Percentiles rank a stretch among this genome's conserved stretches.
phyloP scores from a whole-genome alignment of 495 filamentous ascomycete species.

The Penicillium goetzii region DNA sequence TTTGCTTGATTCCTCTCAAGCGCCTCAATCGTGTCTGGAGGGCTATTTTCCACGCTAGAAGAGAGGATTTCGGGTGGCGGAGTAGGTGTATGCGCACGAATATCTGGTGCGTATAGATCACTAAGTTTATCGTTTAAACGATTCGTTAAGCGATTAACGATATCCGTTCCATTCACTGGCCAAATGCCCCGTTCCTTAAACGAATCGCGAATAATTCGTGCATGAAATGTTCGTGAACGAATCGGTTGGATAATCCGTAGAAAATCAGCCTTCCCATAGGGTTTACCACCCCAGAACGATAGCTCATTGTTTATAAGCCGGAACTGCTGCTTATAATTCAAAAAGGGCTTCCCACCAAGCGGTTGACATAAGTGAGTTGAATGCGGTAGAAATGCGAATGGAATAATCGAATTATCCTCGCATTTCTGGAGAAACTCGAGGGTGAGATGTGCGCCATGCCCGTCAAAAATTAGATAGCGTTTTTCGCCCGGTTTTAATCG shows the following conservation, averaged over 20 bases:
- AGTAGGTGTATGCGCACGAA: no score
- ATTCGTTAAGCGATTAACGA: no score
- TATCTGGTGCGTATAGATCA: no score
- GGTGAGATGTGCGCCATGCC: not conserved
- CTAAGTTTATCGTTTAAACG: no score
- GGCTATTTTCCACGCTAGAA: no score
- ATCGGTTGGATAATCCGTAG: not conserved
- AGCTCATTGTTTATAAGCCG: slow-evolving; percentile 4
- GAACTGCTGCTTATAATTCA: slow-evolving; percentile 4
- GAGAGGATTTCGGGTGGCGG: no score
- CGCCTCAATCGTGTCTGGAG: no score
- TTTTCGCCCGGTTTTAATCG: not conserved
- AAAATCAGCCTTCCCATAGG: not conserved
- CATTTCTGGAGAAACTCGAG: not conserved
- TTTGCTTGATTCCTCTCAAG: no score
- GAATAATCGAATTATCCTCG: not conserved
- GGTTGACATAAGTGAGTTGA: not conserved
- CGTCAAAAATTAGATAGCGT: not conserved
- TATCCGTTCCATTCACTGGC: not conserved
- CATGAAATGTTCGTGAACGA: not conserved
- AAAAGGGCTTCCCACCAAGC: not conserved
- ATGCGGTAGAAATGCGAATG: not conserved
- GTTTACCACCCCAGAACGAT: not conserved
- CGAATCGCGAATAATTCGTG: slow-evolving; percentile 6
- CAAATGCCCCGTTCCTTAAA: not conserved